phyloP scores from a whole-genome alignment of 148 eudicot genomes.

The Nepenthes gracilis region DNA sequence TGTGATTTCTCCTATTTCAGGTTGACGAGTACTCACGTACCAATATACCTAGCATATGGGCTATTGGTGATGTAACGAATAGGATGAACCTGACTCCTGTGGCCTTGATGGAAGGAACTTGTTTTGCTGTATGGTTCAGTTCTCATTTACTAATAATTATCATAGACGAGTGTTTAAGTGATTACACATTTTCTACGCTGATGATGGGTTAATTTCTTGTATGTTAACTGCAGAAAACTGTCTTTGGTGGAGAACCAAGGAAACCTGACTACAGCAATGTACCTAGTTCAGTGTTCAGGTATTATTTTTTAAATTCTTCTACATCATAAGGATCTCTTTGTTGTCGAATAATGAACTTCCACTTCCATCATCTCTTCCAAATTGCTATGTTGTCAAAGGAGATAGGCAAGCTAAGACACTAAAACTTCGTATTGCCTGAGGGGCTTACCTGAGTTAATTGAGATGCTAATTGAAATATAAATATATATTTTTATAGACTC shows the following conservation, averaged over 20 bases:
- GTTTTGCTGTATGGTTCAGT: conserved; percentile 61
- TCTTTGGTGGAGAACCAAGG: conserved; percentile 61
- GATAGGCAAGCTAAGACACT: no score
- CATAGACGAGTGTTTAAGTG: not conserved
- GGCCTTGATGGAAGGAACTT: conserved; percentile 96
- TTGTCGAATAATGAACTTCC: not conserved
- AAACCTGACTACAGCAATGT: conserved; percentile 64
- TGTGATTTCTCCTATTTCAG: conserved; percentile 23
- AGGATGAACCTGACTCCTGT: conserved; percentile 92
- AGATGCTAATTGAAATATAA: no score
- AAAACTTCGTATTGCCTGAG: no score
- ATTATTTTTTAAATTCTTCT: not conserved
- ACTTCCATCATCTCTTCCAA: not conserved
- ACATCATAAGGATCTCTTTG: no score
- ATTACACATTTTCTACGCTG: not conserved
- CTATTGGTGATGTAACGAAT: conserved; percentile 94
- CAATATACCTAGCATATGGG: conserved; percentile 87
- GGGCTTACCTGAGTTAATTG: no score
- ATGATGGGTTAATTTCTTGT: not conserved
- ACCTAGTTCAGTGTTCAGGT: conserved; percentile 91
- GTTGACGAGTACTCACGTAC: conserved; percentile 81
- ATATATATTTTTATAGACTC: no score
- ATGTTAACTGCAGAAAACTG: conserved; percentile 56
- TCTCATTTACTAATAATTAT: not conserved
- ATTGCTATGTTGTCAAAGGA: no score